Evolutionary conservation across 169 alveolate genomes (phyloP).

Genomic region (Eimeria brunetti): DNA sequence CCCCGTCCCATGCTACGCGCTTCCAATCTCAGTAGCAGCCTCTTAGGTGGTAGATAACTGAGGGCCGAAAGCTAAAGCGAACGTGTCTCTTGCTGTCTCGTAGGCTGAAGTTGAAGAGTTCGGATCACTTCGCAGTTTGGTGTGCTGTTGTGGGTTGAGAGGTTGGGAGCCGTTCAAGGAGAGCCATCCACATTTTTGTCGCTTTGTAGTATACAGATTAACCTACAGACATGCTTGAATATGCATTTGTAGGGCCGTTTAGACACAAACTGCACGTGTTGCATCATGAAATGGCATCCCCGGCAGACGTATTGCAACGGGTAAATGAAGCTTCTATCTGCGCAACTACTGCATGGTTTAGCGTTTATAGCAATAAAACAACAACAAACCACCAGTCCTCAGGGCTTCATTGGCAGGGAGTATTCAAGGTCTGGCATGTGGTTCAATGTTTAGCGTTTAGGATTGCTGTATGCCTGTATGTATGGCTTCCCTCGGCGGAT

Average conservation of each 20-base stretch:
- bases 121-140: background rate
- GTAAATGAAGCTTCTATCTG: background rate
- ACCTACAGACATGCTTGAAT: background rate
- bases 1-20: background rate
- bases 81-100: background rate
- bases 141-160: background rate
- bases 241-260: background rate
- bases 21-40: background rate
- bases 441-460: background rate
- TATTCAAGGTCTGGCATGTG: background rate
- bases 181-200: background rate
- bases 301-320: background rate
- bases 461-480: background rate
- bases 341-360: background rate
- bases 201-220: background rate
- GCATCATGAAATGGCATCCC: background rate
- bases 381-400: too few species aligned
- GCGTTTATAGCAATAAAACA: background rate
- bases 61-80: background rate
- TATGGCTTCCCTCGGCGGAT: background rate
- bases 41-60: background rate
- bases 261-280: background rate
- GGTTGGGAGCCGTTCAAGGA: background rate
- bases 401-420: too few species aligned
- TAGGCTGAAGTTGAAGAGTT: background rate